Conservation (phyloP, 2,329 filamentous ascomycete genomes). For the Aspergillus pseudotamarii region DNA sequence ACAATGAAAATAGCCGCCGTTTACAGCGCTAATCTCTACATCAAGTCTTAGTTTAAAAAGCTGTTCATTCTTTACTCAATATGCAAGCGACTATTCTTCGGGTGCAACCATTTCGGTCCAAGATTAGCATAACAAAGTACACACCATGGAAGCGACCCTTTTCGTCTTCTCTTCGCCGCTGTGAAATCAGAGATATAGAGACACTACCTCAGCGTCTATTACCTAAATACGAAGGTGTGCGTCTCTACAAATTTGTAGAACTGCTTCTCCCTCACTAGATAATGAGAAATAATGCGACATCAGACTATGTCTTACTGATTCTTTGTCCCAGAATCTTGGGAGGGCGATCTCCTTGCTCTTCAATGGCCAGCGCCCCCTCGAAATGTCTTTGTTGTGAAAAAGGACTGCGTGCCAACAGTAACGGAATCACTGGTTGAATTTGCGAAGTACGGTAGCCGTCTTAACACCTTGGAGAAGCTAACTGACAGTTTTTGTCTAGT, state of each 20-base stretch:
- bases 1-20: neutral
- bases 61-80: neutral
- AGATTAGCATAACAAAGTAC: constrained; percentile 10
- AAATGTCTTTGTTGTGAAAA: constrained; percentile 71
- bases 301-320: neutral
- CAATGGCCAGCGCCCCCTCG: constrained; percentile 69
- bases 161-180: constrained; percentile 41
- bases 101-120: constrained; percentile 12
- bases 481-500: constrained; percentile 38
- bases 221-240: constrained; percentile 66
- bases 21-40: neutral
- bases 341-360: constrained; percentile 65
- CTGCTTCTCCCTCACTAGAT: neutral
- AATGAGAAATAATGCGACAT: neutral
- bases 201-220: constrained; percentile 55
- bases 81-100: constrained; percentile 27
- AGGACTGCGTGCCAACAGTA: constrained; percentile 60
- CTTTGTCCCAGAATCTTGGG: constrained; percentile 52
- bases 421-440: constrained; percentile 62
- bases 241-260: constrained; percentile 15
- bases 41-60: neutral
- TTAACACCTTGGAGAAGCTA: neutral
- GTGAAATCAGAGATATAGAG: constrained; percentile 49
- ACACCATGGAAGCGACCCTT: constrained; percentile 39
- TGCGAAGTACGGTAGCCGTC: constrained; percentile 43